phyloP scores from a whole-genome alignment of 2,329 filamentous ascomycete genomes.

The Elsinoe australis region DNA sequence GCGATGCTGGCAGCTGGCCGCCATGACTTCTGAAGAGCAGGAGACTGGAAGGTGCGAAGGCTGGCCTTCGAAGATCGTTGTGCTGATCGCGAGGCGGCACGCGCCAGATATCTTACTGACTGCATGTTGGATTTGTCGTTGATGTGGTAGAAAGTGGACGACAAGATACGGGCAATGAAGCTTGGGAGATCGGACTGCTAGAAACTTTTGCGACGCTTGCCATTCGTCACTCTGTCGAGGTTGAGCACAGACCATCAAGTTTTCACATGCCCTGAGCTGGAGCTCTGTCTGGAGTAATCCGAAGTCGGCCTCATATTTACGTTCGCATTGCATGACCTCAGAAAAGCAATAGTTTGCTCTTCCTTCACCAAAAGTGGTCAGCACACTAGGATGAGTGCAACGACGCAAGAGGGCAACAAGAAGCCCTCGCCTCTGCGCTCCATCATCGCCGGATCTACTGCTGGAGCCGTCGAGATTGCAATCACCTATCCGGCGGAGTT shows the following conservation, averaged over 20 bases:
- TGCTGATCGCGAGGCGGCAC: constrained; percentile 38
- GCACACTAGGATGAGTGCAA: constrained; percentile 16
- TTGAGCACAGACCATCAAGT: constrained; percentile 9
- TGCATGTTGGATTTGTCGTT: constrained; percentile 32
- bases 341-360: too few relatives aligned
- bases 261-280: neutral
- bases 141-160: neutral
- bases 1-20: constrained; percentile 17
- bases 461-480: constrained; percentile 88
- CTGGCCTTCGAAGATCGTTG: constrained; percentile 36
- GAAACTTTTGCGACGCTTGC: constrained; percentile 15
- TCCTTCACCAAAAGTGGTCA: too few relatives aligned
- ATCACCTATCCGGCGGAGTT: constrained; percentile 96
- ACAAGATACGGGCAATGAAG: constrained; percentile 8
- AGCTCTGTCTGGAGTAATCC: too few relatives aligned
- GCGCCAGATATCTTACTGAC: constrained; percentile 39
- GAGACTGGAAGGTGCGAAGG: constrained; percentile 32
- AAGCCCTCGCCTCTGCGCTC: constrained; percentile 77
- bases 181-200: neutral
- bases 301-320: too few relatives aligned
- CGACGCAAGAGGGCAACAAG: constrained; percentile 24
- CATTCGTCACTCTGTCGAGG: neutral
- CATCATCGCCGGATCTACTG: constrained; percentile 85
- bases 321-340: too few relatives aligned
- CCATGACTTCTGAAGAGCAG: constrained; percentile 23